phyloP scores from a whole-genome alignment of 106 monocot genomes.

The Dioscorea alata region DNA sequence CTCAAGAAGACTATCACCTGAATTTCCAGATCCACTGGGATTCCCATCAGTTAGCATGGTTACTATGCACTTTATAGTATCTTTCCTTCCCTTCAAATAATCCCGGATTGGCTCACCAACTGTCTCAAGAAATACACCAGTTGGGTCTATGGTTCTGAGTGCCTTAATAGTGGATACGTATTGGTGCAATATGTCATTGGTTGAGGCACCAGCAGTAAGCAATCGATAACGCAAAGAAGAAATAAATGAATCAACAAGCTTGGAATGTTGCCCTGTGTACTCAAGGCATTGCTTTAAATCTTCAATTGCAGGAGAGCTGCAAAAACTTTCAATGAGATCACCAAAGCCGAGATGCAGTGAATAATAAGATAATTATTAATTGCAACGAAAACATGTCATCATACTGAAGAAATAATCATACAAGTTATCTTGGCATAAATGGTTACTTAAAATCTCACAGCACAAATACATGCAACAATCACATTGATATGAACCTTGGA shows the following conservation, averaged over 20 bases:
- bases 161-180: conserved; percentile 99
- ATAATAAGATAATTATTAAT: too few species aligned
- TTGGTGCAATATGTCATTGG: conserved; percentile 98
- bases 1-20: conserved; percentile 82
- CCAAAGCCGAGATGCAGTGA: not conserved
- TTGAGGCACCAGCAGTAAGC: conserved; percentile 97
- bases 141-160: conserved; percentile 80
- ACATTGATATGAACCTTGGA: too few species aligned
- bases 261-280: conserved; percentile 95
- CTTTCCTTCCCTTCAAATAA: conserved; percentile 91
- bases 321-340: conserved; percentile 14
- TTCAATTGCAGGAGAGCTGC: conserved; percentile 92
- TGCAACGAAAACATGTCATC: too few species aligned
- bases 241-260: conserved; percentile 95
- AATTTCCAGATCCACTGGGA: conserved; percentile 52
- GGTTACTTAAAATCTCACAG: too few species aligned
- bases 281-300: conserved; percentile 89
- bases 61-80: conserved; percentile 98
- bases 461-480: too few species aligned
- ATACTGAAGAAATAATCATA: too few species aligned
- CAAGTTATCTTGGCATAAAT: too few species aligned
- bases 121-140: conserved; percentile 94
- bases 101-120: conserved; percentile 97
- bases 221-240: conserved; percentile 79
- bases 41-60: conserved; percentile 98